These are phyloP conservation scores for Hura crepitans DNA, from an alignment of 441 rosid species.

Conservation along the genomic window DNA sequence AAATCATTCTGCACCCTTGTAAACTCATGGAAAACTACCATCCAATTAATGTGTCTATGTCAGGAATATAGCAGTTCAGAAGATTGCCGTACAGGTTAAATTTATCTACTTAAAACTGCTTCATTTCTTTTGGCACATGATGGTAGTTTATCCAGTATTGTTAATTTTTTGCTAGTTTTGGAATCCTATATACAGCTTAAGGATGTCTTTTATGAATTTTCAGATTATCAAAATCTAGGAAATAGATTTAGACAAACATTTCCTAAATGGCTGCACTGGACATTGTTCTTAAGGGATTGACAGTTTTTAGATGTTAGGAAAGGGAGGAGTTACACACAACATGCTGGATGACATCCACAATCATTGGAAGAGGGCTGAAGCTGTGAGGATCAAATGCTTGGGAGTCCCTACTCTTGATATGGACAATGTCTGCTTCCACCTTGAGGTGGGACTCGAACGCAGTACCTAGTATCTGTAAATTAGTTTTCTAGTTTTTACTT, in stretches of 20 bases:
- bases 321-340: slow-evolving; percentile 87
- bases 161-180: neutral
- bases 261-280: neutral
- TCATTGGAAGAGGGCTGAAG: slow-evolving; percentile 86
- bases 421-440: slow-evolving; percentile 80
- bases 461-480: neutral
- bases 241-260: neutral
- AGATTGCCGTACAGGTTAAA: too few species aligned
- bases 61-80: too few species aligned
- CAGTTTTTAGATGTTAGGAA: slow-evolving; percentile 39
- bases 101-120: too few species aligned
- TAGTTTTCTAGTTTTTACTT: neutral
- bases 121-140: too few species aligned
- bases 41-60: too few species aligned
- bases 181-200: neutral
- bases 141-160: too few species aligned
- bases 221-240: neutral
- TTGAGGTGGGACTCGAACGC: slow-evolving; percentile 47
- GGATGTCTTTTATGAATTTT: neutral
- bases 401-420: slow-evolving; percentile 88
- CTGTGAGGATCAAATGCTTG: slow-evolving; percentile 86
- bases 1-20: too few species aligned
- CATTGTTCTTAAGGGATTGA: neutral
- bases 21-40: too few species aligned
- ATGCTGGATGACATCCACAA: slow-evolving; percentile 84